A percentile compares a stretch with the other conserved stretches of the same genome.
Conservation (phyloP, 2,329 filamentous ascomycete species). For the Microsporum canis region DNA sequence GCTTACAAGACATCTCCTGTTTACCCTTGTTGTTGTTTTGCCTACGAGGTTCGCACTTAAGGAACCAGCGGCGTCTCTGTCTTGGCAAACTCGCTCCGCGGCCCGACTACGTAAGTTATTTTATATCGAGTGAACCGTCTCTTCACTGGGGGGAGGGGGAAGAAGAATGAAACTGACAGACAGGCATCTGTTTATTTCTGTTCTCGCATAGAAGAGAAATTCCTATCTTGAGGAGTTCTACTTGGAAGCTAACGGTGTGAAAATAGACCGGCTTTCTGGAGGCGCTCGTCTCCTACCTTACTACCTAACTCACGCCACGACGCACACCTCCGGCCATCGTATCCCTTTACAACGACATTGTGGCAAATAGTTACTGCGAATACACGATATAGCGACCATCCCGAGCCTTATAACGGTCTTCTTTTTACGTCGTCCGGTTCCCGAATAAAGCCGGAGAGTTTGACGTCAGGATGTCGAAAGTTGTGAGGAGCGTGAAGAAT, state of each 20-base stretch:
- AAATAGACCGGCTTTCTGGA: neutral
- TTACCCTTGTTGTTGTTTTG: neutral
- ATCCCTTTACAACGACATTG: neutral
- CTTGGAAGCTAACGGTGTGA: neutral
- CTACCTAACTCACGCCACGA: neutral
- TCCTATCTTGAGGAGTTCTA: neutral
- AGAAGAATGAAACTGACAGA: neutral
- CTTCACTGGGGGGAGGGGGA: too few species aligned
- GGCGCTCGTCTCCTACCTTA: too few species aligned
- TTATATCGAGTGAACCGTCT: neutral
- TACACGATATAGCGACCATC: neutral
- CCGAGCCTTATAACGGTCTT: neutral
- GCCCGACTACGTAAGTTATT: slow-evolving; percentile 4
- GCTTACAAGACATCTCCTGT: neutral
- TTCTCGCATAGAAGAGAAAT: neutral
- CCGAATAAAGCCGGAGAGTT: neutral
- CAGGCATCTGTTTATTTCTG: too few species aligned
- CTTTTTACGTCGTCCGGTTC: neutral
- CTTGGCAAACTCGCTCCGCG: neutral
- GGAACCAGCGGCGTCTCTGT: neutral
- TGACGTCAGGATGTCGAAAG: slow-evolving; percentile 65
- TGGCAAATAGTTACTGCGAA: neutral
- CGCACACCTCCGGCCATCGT: neutral
- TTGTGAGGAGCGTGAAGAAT: slow-evolving; percentile 96
- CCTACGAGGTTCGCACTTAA: neutral